phyloP scores from a whole-genome alignment of 139 green algal genomes.

The Micractinium sp. region DNA sequence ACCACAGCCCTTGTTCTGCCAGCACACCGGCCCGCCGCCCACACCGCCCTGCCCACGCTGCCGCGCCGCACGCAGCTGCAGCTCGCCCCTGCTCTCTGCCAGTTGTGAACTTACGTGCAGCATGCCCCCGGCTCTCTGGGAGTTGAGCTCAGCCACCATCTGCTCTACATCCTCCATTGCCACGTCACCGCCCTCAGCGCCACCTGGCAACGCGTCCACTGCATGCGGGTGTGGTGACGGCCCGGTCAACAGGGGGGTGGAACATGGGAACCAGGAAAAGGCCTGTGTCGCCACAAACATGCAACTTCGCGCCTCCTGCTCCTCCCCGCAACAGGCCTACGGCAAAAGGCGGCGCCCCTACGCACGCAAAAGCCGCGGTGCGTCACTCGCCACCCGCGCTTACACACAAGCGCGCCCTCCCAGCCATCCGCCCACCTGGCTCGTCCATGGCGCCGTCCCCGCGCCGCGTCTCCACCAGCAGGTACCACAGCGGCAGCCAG shows the following conservation, averaged over 20 bases:
- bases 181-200: not conserved
- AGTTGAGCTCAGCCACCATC: slow-evolving; percentile 16
- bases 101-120: not conserved
- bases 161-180: slow-evolving; percentile 1
- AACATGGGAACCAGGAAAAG: too few relatives aligned
- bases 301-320: too few relatives aligned
- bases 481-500: slow-evolving; percentile 51
- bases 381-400: too few relatives aligned
- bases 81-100: too few relatives aligned
- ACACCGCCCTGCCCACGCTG: not conserved
- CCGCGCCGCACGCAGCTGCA: not conserved
- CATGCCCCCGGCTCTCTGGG: slow-evolving; percentile 1
- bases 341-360: too few relatives aligned
- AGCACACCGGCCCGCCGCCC: not conserved
- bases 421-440: not conserved
- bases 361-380: too few relatives aligned
- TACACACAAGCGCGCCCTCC: not conserved
- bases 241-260: too few relatives aligned
- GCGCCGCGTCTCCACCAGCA: not conserved
- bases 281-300: too few relatives aligned
- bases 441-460: not conserved
- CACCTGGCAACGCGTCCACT: too few relatives aligned
- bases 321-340: too few relatives aligned
- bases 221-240: too few relatives aligned
- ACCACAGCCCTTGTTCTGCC: too few relatives aligned